Base-by-base conservation (phyloP, 139 green algal species). In the Tetradesmus lagerheimii region DNA sequence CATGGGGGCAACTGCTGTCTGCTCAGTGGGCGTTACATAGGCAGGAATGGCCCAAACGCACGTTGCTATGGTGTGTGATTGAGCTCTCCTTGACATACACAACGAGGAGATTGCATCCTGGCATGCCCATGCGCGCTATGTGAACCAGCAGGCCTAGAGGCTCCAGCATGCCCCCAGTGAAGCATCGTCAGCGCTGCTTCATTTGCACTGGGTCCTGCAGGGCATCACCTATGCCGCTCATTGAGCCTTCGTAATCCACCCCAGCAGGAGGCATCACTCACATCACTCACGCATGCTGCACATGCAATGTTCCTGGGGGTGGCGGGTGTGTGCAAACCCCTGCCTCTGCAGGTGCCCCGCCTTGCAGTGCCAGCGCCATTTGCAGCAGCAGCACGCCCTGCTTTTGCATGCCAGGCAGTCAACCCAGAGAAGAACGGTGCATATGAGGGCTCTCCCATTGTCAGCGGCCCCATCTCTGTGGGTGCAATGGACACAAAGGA, bases 391-490 rank as follows among this genome's bases (percentile, higher is more conserved):
- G 53, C 38, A 20, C 43, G 23, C 1, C n/a, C 25, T 6, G 5
- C 29, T 27, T 14, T 37, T n/a, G 83, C 74, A 37, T 67, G 66
- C 84, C 29, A 43, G 0, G 81, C 81, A 77, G 34, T 87, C 5
- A 67, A 87, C 53, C 84, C 71, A 0, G 78, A 81, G 14, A 91
- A 39, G 0, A 91, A 91, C 66, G 88, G 88, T 29, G 80, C 78
- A 29, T 91, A 83, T 79, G 88, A 88, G 38, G 80, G 64, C 39
- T 50, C 43, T n/a, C 76, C 86, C 2, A 80, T 90, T 15, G 15
- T 90, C 37, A 87, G 41, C 41, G 88, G 88, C 16, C 88, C 88
- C 37, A 91, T 91, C 79, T 83, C 41, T 34, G 88, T 91, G 25
- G 79, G 88, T 31, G 37, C 57, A 31, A 29, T 34, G 25, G 88